Evolutionary conservation across 805 yeast genomes (phyloP).

Genomic region (Metschnikowia borealis): DNA sequence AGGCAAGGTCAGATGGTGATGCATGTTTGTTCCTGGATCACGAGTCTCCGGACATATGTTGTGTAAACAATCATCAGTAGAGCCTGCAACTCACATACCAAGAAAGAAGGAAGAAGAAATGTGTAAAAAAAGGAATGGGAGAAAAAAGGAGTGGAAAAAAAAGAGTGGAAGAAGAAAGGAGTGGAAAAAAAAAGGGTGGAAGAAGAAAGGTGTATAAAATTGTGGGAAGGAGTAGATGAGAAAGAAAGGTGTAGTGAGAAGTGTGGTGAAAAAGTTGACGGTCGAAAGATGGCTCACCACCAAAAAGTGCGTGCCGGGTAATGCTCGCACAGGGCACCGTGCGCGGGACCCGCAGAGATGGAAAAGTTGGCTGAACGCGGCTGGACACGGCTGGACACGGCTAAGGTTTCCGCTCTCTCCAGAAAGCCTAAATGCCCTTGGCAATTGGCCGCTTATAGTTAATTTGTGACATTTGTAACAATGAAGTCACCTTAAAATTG

Average conservation of each 20-base stretch:
- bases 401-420: no score
- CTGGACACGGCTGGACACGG: no score
- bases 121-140: neutral
- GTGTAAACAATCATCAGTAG: slow-evolving; percentile 21
- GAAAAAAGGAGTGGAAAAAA: neutral
- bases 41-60: slow-evolving; percentile 46
- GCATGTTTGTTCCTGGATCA: slow-evolving; percentile 88
- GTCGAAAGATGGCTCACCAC: neutral
- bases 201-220: neutral
- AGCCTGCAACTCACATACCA: slow-evolving; percentile 7
- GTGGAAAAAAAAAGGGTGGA: neutral
- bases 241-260: neutral
- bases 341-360: no score
- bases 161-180: neutral
- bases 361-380: neutral
- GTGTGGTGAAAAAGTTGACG: neutral
- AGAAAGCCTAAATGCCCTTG: no score
- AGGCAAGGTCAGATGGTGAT: slow-evolving; percentile 83
- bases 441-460: no score
- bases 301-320: slow-evolving; percentile 3
- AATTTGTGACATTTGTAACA: no score
- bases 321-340: neutral
- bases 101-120: neutral
- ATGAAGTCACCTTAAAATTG: no score
- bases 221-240: no score